Evolutionary conservation across 2,329 filamentous ascomycete genomes (phyloP).

Genomic region (Cladosporium sp.): DNA sequence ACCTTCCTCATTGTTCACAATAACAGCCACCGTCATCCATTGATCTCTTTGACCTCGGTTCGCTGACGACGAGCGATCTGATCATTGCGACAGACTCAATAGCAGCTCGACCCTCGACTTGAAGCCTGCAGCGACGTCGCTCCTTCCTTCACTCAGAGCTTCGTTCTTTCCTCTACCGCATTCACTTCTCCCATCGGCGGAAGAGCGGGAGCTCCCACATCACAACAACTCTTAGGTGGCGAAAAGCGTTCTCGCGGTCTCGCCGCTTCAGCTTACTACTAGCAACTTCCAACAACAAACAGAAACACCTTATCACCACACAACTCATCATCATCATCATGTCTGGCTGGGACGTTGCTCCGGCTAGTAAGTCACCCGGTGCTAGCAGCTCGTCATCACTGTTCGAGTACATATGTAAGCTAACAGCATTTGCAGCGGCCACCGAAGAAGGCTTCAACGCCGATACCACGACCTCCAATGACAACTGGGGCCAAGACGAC

Average conservation of each 20-base stretch:
- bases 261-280: background rate
- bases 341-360: slow-evolving; percentile 23
- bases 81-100: too few species aligned
- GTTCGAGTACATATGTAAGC: background rate
- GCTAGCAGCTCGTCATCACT: slow-evolving; percentile 1
- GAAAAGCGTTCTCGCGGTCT: too few species aligned
- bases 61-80: too few species aligned
- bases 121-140: background rate
- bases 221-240: background rate
- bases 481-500: slow-evolving; percentile 12
- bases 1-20: too few species aligned
- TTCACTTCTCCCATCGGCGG: too few species aligned
- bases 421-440: slow-evolving; percentile 3
- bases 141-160: background rate
- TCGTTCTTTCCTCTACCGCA: background rate
- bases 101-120: too few species aligned
- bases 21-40: too few species aligned
- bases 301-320: background rate
- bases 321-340: slow-evolving; percentile 16
- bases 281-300: background rate
- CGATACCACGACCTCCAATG: slow-evolving; percentile 16
- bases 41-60: too few species aligned
- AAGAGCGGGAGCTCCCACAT: background rate
- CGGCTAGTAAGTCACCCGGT: slow-evolving; percentile 16
- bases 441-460: slow-evolving; percentile 21